These are phyloP conservation scores for Boletellus sp. DNA, from an alignment of 768 basidiomycete genomes.

Conservation along the genomic window DNA sequence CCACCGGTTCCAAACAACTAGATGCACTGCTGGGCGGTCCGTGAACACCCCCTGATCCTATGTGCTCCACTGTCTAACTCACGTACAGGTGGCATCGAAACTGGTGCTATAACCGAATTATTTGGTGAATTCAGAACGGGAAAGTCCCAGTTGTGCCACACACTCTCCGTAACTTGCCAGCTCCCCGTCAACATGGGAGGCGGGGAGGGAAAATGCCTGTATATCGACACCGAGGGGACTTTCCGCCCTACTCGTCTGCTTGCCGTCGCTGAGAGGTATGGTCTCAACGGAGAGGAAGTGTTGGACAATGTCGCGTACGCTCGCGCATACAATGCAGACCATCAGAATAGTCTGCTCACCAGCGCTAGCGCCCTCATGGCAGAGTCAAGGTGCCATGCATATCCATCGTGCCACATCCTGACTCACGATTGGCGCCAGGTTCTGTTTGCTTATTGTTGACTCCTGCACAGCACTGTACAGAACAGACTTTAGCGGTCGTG, in stretches of 20 bases:
- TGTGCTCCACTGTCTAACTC: constrained; percentile 10
- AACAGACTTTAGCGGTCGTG: constrained; percentile 93
- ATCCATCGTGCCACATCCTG: constrained; percentile 13
- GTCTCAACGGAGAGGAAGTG: constrained; percentile 97
- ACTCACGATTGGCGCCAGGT: constrained; percentile 47
- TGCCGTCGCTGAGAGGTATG: constrained; percentile 92
- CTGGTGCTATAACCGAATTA: constrained; percentile 95
- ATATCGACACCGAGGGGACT: constrained; percentile 98
- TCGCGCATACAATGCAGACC: constrained; percentile 97
- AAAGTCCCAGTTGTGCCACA: constrained; percentile 97
- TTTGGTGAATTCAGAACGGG: constrained; percentile 99
- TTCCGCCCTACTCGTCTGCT: constrained; percentile 95
- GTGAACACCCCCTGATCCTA: constrained; percentile 9
- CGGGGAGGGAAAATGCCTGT: constrained; percentile 97
- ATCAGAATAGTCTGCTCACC: constrained; percentile 85
- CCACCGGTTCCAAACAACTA: constrained; percentile 93
- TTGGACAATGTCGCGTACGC: constrained; percentile 98
- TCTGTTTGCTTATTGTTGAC: constrained; percentile 94
- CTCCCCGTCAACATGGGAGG: constrained; percentile 97
- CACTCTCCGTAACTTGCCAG: constrained; percentile 96
- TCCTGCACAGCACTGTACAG: constrained; percentile 95
- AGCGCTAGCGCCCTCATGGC: constrained; percentile 98
- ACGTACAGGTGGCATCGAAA: constrained; percentile 85
- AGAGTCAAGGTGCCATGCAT: constrained; percentile 74
- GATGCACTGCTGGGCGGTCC: constrained; percentile 92